Conservation (phyloP, 257 asterid genomes). For the Agastache rugosa region DNA sequence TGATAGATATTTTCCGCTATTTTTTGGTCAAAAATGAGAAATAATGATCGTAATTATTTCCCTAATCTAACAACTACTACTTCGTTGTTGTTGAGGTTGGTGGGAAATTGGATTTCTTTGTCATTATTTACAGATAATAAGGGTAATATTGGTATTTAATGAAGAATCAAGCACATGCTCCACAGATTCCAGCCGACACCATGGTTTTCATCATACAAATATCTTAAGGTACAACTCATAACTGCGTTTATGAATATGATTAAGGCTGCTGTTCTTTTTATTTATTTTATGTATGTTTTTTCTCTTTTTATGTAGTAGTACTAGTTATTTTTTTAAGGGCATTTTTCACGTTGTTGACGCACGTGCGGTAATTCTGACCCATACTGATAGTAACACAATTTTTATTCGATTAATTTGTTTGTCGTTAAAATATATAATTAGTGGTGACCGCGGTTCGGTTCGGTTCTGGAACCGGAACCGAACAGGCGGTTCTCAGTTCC, state of each 20-base stretch:
- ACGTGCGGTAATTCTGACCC: slow-evolving; percentile 15
- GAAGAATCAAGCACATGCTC: slow-evolving; percentile 37
- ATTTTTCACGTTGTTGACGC: slow-evolving; percentile 33
- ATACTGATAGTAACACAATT: not conserved
- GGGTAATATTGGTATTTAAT: slow-evolving; percentile 28
- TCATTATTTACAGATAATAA: not conserved
- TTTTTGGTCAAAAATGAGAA: not conserved
- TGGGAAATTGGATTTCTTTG: slow-evolving; percentile 11
- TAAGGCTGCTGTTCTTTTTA: not conserved
- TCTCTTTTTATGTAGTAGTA: not conserved
- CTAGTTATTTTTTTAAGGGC: slow-evolving; percentile 1
- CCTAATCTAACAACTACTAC: slow-evolving; percentile 14
- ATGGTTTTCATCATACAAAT: not conserved
- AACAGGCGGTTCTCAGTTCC: no score
- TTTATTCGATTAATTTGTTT: not conserved
- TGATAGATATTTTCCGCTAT: not conserved
- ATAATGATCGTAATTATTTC: not conserved
- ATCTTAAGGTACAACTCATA: not conserved
- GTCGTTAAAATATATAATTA: no score
- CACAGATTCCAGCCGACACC: slow-evolving; percentile 33
- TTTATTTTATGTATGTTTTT: not conserved
- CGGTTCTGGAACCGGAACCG: no score
- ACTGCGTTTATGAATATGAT: slow-evolving; percentile 11
- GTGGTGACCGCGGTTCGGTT: no score
- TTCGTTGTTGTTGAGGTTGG: slow-evolving; percentile 28